Base-by-base conservation (phyloP, 352 stramenopile genomes). In the Phytophthora syringae region DNA sequence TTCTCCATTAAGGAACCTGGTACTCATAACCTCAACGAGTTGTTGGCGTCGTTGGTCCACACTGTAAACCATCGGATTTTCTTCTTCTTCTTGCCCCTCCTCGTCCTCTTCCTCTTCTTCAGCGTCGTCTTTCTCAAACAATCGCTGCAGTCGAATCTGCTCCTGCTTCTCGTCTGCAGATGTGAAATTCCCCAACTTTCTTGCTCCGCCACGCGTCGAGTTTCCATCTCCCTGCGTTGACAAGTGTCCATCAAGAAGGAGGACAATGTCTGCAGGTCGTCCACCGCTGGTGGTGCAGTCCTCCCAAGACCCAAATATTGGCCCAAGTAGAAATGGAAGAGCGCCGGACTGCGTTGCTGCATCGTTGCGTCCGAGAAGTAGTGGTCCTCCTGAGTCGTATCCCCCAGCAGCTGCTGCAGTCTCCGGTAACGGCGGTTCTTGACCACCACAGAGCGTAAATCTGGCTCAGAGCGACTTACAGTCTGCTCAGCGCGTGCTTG, bases 361-460 rank as follows among this genome's bases (percentile, higher is more conserved):
- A 95, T 95, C 64, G 79, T 82, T 21, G 76, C 75, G 60, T 94
- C 85, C 9, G 85, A 94, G 58, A 95, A 95, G 64, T 90, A 95
- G 37, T 57, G 67, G 57, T 87, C 76, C 6, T 66, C 62, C 1
- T 48, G 50, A 1, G 70, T 52, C 7, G 61, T 59, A 7, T 45
- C 36, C 21, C 62, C 22, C 12, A 92, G 51, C 10, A 95, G 60
- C 60, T 94, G 84, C 70, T 91, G 82, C 30, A 95, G 68, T 3
- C 79, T 81, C 20, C 58, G 74, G 48, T 86, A 95, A 16, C 87
- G 80, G 2, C 87, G 84, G 72, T 95, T 95, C 66, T 89, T 90
- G 27, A 77, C 77, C 16, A 75, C 30, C 12, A 64, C 66, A 22
- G 44, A 21, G 44, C 39, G 20, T 11, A 36, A 52, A n/a, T 53